Base-by-base conservation (phyloP, 768 basidiomycete species). In the Sarcodon aspratus region DNA sequence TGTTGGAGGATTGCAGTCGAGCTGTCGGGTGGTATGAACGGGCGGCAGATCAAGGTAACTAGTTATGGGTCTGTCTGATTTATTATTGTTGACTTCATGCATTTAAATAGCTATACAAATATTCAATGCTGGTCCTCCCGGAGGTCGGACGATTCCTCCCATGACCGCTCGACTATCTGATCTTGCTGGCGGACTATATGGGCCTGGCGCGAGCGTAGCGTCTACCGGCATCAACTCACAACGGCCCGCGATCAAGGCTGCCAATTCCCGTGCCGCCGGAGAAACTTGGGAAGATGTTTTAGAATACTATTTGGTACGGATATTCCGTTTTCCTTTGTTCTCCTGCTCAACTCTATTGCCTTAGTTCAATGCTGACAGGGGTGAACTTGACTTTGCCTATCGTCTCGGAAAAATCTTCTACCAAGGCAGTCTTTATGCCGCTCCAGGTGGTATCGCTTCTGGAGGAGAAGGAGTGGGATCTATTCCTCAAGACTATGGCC, bases 321-420 rank as follows among this genome's bases (percentile, higher is more conserved):
- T 44, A 36, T 36, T 11, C 42, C 44, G 11, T 43, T 31, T 49
- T 50, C 12, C 13, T 9, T 9, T 11, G 7, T 13, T 17, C 12
- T 10, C 15, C 3, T 12, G 18, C 36, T 9, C 7, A 44, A 36
- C 46, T 31, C 54, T 36, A n/a, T 38, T 50, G 36, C 50, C 54
- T 17, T 53, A 95, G 85, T 99, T 95, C 66, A 96, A 97, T 46
- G 90, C 95, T 6, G 92, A 97, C 57, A 80, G 92, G 27, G 91
- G 90, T 27, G 89, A 93, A 56, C 79, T 79, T 46, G 81, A 85
- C 53, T 95, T 90, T 61, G 91, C 92, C 2, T 92, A 87, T 64
- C 80, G 89, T 12, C 75, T 98, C 2, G 96, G 92, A n/a, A 85
- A 90, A 65, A 87, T 98, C 9, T 95, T 85, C 67, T 98, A 99